Conservation (phyloP, 768 basidiomycete species). For the Podaxis pistillaris region DNA sequence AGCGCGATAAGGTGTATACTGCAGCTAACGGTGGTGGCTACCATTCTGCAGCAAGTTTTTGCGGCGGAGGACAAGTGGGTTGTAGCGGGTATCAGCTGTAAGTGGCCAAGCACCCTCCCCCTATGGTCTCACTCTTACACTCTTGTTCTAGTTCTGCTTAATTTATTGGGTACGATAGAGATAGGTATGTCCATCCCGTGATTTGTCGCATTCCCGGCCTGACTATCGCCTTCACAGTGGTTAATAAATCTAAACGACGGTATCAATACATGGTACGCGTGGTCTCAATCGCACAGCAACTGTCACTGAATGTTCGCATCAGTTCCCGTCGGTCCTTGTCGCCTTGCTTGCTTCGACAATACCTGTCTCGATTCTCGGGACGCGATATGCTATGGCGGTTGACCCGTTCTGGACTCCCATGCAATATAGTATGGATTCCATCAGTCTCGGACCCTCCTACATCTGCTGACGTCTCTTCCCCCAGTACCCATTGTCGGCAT, state of each 20-base stretch:
- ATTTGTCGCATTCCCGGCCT: neutral
- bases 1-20: slow-evolving; percentile 73
- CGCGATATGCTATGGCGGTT: slow-evolving; percentile 71
- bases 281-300: neutral
- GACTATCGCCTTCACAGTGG: slow-evolving; percentile 40
- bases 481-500: slow-evolving; percentile 83
- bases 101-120: slow-evolving; percentile 26
- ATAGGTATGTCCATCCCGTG: slow-evolving; percentile 50
- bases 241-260: slow-evolving; percentile 75
- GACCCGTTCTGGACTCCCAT: slow-evolving; percentile 82
- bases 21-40: slow-evolving; percentile 74
- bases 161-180: slow-evolving; percentile 76
- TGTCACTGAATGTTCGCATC: neutral
- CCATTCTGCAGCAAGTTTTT: slow-evolving; percentile 71
- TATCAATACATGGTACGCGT: slow-evolving; percentile 68
- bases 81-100: slow-evolving; percentile 71
- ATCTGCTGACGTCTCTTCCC: neutral
- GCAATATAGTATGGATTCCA: slow-evolving; percentile 62
- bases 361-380: slow-evolving; percentile 76
- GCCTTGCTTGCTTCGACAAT: slow-evolving; percentile 77
- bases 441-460: neutral
- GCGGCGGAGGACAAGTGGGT: slow-evolving; percentile 72
- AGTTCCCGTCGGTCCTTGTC: slow-evolving; percentile 67
- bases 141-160: slow-evolving; percentile 53
- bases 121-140: neutral